Conservation (phyloP, 2,329 filamentous ascomycete genomes). For the Monosporascus ibericus region DNA sequence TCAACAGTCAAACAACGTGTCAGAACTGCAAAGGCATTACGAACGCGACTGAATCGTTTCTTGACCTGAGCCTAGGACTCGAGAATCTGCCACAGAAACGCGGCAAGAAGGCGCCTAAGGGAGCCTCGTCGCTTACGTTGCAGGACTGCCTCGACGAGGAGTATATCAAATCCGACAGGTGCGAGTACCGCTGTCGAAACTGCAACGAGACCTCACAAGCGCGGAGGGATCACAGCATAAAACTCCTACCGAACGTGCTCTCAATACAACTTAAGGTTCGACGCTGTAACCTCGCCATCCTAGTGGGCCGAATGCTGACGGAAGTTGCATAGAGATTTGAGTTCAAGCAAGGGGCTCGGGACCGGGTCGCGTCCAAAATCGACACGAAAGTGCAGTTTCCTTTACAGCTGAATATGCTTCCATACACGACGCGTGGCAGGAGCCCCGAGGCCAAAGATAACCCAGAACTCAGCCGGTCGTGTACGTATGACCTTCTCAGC, state of each 20-base stretch:
- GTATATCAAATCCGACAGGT: conserved; percentile 81
- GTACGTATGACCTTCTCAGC: conserved; percentile 79
- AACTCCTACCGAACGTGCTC: conserved; percentile 78
- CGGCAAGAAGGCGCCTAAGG: conserved; percentile 46
- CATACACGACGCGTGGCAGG: conserved; percentile 70
- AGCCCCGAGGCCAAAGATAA: conserved; percentile 42
- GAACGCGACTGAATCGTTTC: conserved; percentile 78
- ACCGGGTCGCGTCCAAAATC: conserved; percentile 75
- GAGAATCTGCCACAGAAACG: conserved; percentile 65
- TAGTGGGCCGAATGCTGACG: conserved; percentile 5
- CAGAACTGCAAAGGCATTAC: conserved; percentile 79
- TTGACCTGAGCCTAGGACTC: conserved; percentile 86
- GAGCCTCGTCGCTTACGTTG: conserved; percentile 47
- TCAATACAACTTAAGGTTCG: conserved; percentile 88
- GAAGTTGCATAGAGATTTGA: conserved; percentile 54
- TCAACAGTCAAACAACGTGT: conserved; percentile 86
- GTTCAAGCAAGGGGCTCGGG: conserved; percentile 58
- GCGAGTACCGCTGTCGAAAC: conserved; percentile 79
- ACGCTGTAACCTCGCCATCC: neutral
- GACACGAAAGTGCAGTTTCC: conserved; percentile 83
- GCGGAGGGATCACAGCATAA: conserved; percentile 77
- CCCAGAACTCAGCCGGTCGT: conserved; percentile 55
- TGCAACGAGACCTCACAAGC: conserved; percentile 75
- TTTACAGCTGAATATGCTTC: conserved; percentile 79
- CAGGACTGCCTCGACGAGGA: conserved; percentile 75